A percentile compares a stretch with the other conserved stretches of the same genome.
These are phyloP conservation scores for Hypericum androsaemum DNA, from an alignment of 345 rosid genomes.

Conservation along the genomic window DNA sequence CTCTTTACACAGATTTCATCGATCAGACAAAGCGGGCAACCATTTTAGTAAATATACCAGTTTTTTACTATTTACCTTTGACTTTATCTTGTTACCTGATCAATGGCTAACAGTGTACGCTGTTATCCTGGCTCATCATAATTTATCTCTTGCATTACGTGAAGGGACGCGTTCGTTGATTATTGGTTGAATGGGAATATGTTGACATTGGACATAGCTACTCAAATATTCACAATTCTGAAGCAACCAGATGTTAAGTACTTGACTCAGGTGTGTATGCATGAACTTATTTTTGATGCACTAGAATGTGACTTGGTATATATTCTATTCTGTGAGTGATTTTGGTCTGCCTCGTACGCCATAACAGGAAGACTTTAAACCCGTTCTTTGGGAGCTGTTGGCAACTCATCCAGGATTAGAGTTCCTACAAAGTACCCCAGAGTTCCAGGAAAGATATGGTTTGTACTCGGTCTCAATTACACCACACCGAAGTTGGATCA, in stretches of 20 bases:
- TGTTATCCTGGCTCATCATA: not conserved
- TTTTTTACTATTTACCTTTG: too few species aligned
- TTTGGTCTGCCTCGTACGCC: not conserved
- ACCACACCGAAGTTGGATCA: too few species aligned
- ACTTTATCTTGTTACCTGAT: too few species aligned
- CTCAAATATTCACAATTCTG: conserved; percentile 1
- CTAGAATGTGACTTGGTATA: not conserved
- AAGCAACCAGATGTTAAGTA: not conserved
- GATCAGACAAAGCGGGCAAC: too few species aligned
- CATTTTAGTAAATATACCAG: too few species aligned
- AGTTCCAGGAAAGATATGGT: conserved; percentile 4
- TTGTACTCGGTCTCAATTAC: too few species aligned
- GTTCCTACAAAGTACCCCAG: conserved; percentile 1
- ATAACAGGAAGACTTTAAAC: not conserved
- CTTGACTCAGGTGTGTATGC: not conserved
- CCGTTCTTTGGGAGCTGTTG: not conserved
- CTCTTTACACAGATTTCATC: too few species aligned
- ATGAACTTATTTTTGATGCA: not conserved
- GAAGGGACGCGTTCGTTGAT: not conserved
- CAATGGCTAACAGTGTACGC: not conserved
- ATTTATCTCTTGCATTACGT: not conserved
- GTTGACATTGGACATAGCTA: conserved; percentile 1
- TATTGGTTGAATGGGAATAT: conserved; percentile 2
- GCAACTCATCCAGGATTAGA: conserved; percentile 7
- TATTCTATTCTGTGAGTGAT: not conserved